phyloP scores from a whole-genome alignment of 228 moss, liverwort and hornwort genomes.

The Sphagnum fallax region DNA sequence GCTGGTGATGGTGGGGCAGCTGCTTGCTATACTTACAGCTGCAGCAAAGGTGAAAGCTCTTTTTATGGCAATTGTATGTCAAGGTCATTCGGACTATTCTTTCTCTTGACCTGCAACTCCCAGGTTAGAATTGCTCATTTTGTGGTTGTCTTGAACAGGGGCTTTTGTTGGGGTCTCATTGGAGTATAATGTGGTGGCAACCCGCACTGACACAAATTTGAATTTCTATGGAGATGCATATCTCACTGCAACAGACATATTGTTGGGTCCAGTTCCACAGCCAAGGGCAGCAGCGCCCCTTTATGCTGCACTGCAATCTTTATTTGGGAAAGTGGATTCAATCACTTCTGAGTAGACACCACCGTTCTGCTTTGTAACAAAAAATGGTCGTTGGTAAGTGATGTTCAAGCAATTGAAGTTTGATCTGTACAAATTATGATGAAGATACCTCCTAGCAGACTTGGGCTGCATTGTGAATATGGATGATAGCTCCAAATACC shows the following conservation, averaged over 20 bases:
- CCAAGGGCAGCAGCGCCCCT: constrained; percentile 60
- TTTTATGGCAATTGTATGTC: neutral
- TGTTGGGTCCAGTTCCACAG: constrained; percentile 39
- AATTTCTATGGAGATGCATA: constrained; percentile 47
- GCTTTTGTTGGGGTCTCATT: constrained; percentile 56
- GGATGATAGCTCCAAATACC: no score
- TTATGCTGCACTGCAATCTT: constrained; percentile 41
- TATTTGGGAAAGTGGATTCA: constrained; percentile 16
- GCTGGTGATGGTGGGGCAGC: constrained; percentile 63
- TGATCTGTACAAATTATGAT: no score
- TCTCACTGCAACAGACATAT: constrained; percentile 33
- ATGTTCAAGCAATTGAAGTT: no score
- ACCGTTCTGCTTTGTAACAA: no score
- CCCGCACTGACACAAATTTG: constrained; percentile 33
- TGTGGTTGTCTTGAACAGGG: constrained; percentile 22
- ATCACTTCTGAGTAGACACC: no score
- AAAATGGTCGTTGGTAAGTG: no score
- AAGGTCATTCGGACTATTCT: neutral
- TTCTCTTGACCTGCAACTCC: neutral
- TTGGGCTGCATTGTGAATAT: no score
- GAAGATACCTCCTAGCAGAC: no score
- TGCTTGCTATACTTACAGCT: constrained; percentile 61
- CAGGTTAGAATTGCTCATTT: neutral
- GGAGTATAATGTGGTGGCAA: constrained; percentile 53
- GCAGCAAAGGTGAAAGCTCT: constrained; percentile 39